Conservation (phyloP, 192 early-diverging fungal genomes). For the Linnemannia exigua region DNA sequence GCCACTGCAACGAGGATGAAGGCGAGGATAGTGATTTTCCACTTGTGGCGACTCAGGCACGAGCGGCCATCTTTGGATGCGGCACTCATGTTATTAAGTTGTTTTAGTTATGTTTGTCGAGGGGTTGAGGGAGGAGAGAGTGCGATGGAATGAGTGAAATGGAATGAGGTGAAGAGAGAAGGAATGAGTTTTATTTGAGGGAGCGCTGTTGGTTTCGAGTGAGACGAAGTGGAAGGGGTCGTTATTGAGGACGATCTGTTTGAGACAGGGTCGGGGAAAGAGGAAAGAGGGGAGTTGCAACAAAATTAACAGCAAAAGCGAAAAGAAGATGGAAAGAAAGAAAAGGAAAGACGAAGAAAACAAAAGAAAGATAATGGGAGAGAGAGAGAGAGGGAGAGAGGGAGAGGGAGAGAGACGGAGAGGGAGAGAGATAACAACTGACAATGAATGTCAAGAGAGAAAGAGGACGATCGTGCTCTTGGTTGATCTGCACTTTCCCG, state of each 20-base stretch:
- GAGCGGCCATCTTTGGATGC: conserved; percentile 4
- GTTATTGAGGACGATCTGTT: background rate
- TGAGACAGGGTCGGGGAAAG: background rate
- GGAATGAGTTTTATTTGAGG: background rate
- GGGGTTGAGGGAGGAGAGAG: background rate
- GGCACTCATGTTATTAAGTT: background rate
- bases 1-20: conserved; percentile 20
- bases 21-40: conserved; percentile 26
- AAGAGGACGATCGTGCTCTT: background rate
- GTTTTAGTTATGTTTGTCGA: background rate
- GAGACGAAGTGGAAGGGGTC: conserved; percentile 1
- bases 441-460: background rate
- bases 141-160: background rate
- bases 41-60: conserved; percentile 16
- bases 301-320: too few species aligned
- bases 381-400: background rate
- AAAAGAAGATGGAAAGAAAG: too few species aligned
- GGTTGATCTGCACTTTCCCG: background rate
- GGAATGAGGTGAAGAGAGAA: background rate
- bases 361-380: background rate
- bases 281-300: background rate
- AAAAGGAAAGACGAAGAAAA: too few species aligned
- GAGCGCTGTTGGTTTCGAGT: background rate
- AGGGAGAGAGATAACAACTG: background rate
- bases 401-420: background rate